Conservation (phyloP, 2,329 filamentous ascomycete species). For the Hymenoscyphus scutula region DNA sequence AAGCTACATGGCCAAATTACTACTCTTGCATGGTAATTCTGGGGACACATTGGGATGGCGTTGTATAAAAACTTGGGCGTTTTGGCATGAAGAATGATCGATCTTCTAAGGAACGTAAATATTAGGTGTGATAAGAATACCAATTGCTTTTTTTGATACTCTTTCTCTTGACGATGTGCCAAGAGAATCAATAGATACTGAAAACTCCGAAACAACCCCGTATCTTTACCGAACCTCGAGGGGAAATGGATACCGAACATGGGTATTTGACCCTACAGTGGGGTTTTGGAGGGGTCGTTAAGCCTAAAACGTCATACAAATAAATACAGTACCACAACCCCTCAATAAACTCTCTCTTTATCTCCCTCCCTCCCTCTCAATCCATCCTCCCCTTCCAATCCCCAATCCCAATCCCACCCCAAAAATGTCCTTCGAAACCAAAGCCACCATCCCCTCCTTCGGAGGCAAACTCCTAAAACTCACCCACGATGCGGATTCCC, state of each 20-base stretch:
- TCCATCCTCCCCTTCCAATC: neutral
- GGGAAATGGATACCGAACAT: too few relatives aligned
- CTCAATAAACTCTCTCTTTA: neutral
- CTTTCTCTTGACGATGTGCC: neutral
- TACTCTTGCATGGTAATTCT: conserved; percentile 24
- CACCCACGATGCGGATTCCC: conserved; percentile 74
- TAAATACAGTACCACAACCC: conserved; percentile 5
- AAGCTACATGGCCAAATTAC: conserved; percentile 7
- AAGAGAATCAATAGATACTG: too few relatives aligned
- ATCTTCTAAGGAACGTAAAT: neutral
- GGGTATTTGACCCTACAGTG: too few relatives aligned
- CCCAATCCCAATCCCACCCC: neutral
- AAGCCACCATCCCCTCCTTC: conserved; percentile 84
- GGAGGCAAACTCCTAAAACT: conserved; percentile 95
- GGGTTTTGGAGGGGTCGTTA: conserved; percentile 25
- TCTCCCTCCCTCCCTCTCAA: neutral
- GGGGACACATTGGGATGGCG: conserved; percentile 29
- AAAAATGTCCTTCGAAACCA: conserved; percentile 82
- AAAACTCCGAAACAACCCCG: too few relatives aligned
- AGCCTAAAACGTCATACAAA: conserved; percentile 30
- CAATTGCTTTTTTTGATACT: neutral
- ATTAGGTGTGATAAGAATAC: neutral
- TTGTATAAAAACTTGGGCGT: conserved; percentile 31
- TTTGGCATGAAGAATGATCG: conserved; percentile 13
- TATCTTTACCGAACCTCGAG: too few relatives aligned